phyloP scores from a whole-genome alignment of 2,329 filamentous ascomycete species.

The Penicillium sp. region DNA sequence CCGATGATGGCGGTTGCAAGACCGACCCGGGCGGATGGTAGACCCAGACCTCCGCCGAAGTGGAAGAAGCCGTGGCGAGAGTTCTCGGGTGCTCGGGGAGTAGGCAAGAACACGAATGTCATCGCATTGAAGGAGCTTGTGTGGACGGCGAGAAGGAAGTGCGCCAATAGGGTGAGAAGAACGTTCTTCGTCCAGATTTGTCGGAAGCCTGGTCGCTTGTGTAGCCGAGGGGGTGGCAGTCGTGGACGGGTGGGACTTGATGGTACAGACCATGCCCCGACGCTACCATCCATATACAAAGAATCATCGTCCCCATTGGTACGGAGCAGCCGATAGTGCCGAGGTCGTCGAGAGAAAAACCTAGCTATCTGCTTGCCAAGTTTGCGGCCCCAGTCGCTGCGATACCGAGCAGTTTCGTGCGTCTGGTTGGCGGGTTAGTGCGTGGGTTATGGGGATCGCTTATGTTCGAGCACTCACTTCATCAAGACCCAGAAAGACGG shows the following conservation, averaged over 20 bases:
- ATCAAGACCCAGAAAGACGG: conserved; percentile 62
- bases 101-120: conserved; percentile 72
- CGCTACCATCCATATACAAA: conserved; percentile 31
- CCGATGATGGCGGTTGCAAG: conserved; percentile 73
- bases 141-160: conserved; percentile 68
- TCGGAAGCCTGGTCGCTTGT: conserved; percentile 43
- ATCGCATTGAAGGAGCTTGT: conserved; percentile 71
- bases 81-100: conserved; percentile 55
- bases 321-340: conserved; percentile 36
- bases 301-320: conserved; percentile 28
- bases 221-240: conserved; percentile 31
- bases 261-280: conserved; percentile 24
- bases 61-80: conserved; percentile 45
- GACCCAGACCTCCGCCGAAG: conserved; percentile 70
- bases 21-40: conserved; percentile 67
- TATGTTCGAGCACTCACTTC: conserved; percentile 46
- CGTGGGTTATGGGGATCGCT: neutral
- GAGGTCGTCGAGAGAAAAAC: conserved; percentile 24
- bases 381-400: conserved; percentile 40
- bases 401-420: conserved; percentile 37
- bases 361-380: conserved; percentile 35
- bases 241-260: conserved; percentile 25
- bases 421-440: conserved; percentile 21
- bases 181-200: conserved; percentile 54
- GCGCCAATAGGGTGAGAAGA: conserved; percentile 56